Evolutionary conservation across 805 yeast species (phyloP).

Genomic region (Geotrichum ghanense): DNA sequence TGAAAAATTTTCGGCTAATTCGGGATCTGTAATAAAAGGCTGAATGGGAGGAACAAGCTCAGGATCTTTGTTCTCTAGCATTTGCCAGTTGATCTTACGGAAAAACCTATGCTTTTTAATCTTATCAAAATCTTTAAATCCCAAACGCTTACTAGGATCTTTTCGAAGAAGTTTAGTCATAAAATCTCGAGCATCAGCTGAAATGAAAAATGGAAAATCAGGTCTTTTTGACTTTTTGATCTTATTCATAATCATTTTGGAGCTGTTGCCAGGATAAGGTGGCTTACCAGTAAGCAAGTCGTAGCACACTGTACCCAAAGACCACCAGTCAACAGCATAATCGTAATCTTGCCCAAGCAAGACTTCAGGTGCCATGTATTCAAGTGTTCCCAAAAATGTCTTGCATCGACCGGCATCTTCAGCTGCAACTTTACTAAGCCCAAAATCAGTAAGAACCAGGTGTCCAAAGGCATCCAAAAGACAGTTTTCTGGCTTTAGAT

Average conservation of each 20-base stretch:
- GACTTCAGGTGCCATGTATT: conserved; percentile 86
- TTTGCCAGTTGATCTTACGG: conserved; percentile 62
- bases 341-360: conserved; percentile 68
- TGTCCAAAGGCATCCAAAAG: conserved; percentile 69
- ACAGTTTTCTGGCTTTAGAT: conserved; percentile 84
- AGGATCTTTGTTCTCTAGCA: conserved; percentile 38
- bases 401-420: conserved; percentile 34
- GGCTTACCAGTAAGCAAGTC: conserved; percentile 81
- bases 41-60: conserved; percentile 58
- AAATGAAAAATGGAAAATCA: conserved; percentile 61
- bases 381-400: conserved; percentile 66
- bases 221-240: conserved; percentile 54
- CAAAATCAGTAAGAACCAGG: conserved; percentile 76
- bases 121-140: conserved; percentile 41
- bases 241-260: conserved; percentile 64
- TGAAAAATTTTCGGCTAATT: conserved; percentile 76
- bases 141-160: conserved; percentile 54
- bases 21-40: conserved; percentile 76
- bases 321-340: conserved; percentile 84
- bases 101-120: conserved; percentile 63
- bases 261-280: conserved; percentile 77
- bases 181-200: conserved; percentile 72
- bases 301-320: conserved; percentile 68
- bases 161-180: conserved; percentile 54
- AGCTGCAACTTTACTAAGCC: conserved; percentile 40